Percentiles rank a stretch among this genome's conserved stretches.
Conservation (phyloP, 768 basidiomycete species). For the Psilocybe cubensis region DNA sequence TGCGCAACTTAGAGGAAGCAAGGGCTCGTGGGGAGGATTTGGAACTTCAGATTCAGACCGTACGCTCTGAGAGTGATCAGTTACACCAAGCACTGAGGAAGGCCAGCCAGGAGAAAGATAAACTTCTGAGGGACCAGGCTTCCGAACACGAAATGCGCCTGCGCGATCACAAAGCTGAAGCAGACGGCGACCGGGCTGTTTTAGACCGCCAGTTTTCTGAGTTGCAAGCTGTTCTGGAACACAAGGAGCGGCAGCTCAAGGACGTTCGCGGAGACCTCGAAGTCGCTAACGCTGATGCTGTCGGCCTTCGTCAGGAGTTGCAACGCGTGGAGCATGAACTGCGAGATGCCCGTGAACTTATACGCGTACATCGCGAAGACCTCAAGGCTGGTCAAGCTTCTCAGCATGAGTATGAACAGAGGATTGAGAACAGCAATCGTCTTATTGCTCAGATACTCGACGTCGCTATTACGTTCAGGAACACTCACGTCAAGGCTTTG, state of each 20-base stretch:
- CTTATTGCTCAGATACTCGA: constrained; percentile 83
- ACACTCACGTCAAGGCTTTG: constrained; percentile 75
- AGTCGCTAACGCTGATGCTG: constrained; percentile 67
- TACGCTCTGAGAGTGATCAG: constrained; percentile 72
- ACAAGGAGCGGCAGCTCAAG: constrained; percentile 63
- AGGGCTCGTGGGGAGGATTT: constrained; percentile 75
- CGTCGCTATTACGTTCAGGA: constrained; percentile 77
- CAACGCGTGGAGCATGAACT: constrained; percentile 73
- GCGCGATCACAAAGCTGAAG: constrained; percentile 89
- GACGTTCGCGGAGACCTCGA: constrained; percentile 64
- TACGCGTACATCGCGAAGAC: constrained; percentile 75
- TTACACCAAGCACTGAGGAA: constrained; percentile 69
- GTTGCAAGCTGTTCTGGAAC: constrained; percentile 64
- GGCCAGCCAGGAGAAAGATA: constrained; percentile 78
- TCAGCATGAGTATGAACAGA: constrained; percentile 68
- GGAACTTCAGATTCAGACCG: constrained; percentile 72
- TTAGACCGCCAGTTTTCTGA: constrained; percentile 87
- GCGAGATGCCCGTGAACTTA: constrained; percentile 65
- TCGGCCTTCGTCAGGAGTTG: constrained; percentile 73
- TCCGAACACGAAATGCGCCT: constrained; percentile 67
- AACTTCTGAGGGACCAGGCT: constrained; percentile 72
- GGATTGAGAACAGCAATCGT: constrained; percentile 64
- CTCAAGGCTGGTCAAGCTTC: constrained; percentile 70
- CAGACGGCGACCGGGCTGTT: constrained; percentile 92
- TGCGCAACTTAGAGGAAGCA: constrained; percentile 76